Evolutionary conservation across 2,329 filamentous ascomycete genomes (phyloP).

Genomic region (Botryotinia calthae): DNA sequence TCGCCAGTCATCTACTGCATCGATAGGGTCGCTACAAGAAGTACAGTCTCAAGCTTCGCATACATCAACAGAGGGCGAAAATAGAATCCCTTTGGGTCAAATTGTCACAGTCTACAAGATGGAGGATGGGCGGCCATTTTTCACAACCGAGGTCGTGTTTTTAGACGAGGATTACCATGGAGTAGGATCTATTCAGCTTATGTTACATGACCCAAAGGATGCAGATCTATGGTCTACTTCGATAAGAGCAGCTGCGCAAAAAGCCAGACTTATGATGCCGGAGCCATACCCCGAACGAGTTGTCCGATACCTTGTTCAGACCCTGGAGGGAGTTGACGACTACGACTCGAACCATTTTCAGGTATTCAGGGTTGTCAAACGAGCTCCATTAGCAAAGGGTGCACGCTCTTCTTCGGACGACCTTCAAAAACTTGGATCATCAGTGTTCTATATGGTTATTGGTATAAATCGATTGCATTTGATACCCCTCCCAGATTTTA

Average conservation of each 20-base stretch:
- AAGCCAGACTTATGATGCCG: constrained; percentile 50
- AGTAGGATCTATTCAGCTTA: constrained; percentile 60
- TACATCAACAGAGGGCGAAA: constrained; percentile 52
- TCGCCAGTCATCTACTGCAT: constrained; percentile 57
- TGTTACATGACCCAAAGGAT: constrained; percentile 62
- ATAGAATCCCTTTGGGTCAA: constrained; percentile 58
- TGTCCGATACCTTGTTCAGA: constrained; percentile 59
- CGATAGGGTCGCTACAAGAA: constrained; percentile 60
- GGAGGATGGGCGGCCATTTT: constrained; percentile 65
- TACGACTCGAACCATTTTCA: constrained; percentile 66
- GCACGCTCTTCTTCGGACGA: constrained; percentile 63
- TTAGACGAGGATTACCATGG: constrained; percentile 63
- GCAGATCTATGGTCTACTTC: constrained; percentile 62
- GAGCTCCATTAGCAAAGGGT: constrained; percentile 53
- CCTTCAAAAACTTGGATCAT: constrained; percentile 60
- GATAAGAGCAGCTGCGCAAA: constrained; percentile 58
- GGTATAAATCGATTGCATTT: constrained; percentile 68
- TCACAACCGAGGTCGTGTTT: constrained; percentile 65
- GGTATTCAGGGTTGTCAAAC: constrained; percentile 66
- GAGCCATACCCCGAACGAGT: constrained; percentile 56
- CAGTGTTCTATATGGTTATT: constrained; percentile 66
- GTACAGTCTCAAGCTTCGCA: constrained; percentile 50
- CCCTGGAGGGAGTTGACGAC: constrained; percentile 64
- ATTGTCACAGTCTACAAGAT: constrained; percentile 65
- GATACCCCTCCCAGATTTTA: constrained; percentile 60